A percentile compares a stretch with the other conserved stretches of the same genome.
Conservation (phyloP, 73 alveolate species). For the Effrenium voratum region DNA sequence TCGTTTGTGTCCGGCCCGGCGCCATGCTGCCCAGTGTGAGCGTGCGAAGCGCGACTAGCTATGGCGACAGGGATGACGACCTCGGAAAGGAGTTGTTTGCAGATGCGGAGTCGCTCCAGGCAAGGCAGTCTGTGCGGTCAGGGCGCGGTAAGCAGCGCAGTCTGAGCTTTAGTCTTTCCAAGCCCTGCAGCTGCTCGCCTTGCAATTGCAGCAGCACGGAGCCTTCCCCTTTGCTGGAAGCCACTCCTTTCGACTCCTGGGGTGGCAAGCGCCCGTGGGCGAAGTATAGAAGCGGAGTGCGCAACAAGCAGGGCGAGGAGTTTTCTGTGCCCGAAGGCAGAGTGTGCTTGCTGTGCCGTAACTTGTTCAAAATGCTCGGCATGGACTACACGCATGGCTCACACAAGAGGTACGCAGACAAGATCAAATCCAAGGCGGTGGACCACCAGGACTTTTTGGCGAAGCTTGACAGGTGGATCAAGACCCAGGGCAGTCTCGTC, state of each 20-base stretch:
- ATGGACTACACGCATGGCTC: background rate
- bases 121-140: too few relatives aligned
- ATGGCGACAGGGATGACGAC: too few relatives aligned
- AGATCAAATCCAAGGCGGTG: background rate
- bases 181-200: background rate
- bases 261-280: slow-evolving; percentile 4
- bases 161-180: background rate
- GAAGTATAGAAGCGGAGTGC: background rate
- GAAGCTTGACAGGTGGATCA: background rate
- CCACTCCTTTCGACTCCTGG: background rate
- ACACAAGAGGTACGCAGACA: background rate
- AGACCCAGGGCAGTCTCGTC: background rate
- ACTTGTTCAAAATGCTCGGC: background rate
- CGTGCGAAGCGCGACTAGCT: too few relatives aligned
- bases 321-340: background rate
- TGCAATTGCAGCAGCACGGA: background rate
- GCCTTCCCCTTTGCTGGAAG: background rate
- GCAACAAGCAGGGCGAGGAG: background rate
- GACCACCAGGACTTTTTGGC: background rate
- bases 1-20: too few relatives aligned
- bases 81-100: too few relatives aligned
- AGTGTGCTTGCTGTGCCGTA: background rate
- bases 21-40: too few relatives aligned
- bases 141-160: too few relatives aligned
- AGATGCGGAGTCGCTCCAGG: too few relatives aligned